Evolutionary conservation across 2,329 filamentous ascomycete genomes (phyloP), one percentile per base, ranked within the genome.

Genomic region (Botrytis paeoniae): DNA sequence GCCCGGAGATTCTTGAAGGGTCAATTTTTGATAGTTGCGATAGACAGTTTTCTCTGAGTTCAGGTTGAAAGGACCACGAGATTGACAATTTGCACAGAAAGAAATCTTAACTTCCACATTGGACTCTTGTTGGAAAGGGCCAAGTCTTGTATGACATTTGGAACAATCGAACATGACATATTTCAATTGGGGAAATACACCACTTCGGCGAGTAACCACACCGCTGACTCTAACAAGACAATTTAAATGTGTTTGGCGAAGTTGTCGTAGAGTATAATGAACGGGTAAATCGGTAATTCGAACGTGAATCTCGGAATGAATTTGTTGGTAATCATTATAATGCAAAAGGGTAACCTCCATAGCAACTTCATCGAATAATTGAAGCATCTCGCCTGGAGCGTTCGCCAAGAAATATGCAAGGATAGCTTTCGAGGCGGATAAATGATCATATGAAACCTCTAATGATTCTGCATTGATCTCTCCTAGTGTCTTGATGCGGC

Each of bases 41-140:
- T 99, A 99, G 25, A 99, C 93, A 0, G 96, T 99, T 86, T 97
- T 97, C 82, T 98, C 96, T 6, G 94, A 96, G 84, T 98, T 98
- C 77, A 99, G 86, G 0, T 92, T 97, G 81, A 99, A 99, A 0
- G 96, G 97, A 0, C 96, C 96, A 59, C 94, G 91, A 57, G 94
- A 97, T 83, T 98, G 95, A 83, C 96, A 99, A 81, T 93, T 96
- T 81, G 98, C 95, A 81, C 96, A 99, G 85, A 93, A 99, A 0
- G 93, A 93, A 78, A 99, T 93, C 84, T 95, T 97, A 80, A 99
- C 95, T 82, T 99, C 96, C 61, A 95, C 91, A 75, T 96, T 97
- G 60, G 95, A 96, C 84, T 99, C 96, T 80, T 99, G 96, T 81
- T 97, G 95, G 85, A 98, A 99, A 29, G 96, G 96, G 1, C 96